Evolutionary conservation across 2,329 filamentous ascomycete genomes (phyloP).

Genomic region (Onygenales sp.): DNA sequence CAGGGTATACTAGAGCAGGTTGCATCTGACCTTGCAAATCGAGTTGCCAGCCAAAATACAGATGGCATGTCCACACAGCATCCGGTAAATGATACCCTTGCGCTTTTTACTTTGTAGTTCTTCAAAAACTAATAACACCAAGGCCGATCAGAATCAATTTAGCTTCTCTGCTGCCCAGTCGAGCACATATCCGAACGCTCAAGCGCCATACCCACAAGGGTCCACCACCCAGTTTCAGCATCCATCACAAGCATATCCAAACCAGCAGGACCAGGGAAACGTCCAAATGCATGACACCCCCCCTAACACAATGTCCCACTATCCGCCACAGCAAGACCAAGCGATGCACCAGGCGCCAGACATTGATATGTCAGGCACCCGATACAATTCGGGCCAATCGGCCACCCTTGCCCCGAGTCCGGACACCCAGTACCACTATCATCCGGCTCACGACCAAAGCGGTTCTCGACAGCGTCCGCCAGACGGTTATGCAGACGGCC

Average conservation of each 20-base stretch:
- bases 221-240: not conserved
- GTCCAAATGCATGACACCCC: slow-evolving; percentile 1
- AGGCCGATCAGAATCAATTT: not conserved
- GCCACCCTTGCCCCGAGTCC: not conserved
- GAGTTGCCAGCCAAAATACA: slow-evolving; percentile 2
- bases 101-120: not conserved
- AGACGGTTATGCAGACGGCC: not conserved
- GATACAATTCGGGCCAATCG: not conserved
- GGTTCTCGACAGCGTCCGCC: not conserved
- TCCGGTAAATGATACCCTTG: not conserved
- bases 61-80: slow-evolving; percentile 5
- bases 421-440: not conserved
- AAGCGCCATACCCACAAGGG: not conserved
- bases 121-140: not conserved
- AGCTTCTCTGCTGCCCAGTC: not conserved
- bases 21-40: slow-evolving; percentile 9
- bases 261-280: not conserved
- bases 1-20: slow-evolving; percentile 10
- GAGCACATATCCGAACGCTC: not conserved
- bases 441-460: not conserved
- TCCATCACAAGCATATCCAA: not conserved
- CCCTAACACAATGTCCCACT: not conserved
- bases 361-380: not conserved
- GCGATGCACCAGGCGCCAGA: not conserved
- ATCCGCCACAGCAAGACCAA: not conserved